Conservation (phyloP, 129 eudicot species). For the Erigeron canadensis region DNA sequence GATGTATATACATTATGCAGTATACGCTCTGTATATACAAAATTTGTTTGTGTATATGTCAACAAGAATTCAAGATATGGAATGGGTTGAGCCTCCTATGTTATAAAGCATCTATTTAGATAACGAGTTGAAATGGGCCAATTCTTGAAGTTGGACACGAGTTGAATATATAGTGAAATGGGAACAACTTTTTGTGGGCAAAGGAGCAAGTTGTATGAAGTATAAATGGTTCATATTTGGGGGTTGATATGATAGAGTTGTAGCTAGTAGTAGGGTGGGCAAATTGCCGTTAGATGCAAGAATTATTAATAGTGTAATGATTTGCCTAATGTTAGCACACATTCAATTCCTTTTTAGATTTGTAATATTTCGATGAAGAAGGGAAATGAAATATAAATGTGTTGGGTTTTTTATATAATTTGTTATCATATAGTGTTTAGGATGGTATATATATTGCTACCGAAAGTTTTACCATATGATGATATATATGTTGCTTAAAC, state of each 20-base stretch:
- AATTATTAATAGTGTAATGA: constrained; percentile 30
- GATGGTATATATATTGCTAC: too few relatives aligned
- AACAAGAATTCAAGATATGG: not conserved
- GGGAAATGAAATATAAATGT: constrained; percentile 29
- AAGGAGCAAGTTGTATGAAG: constrained; percentile 7
- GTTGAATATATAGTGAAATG: constrained; percentile 28
- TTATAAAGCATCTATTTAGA: not conserved
- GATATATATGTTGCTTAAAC: too few relatives aligned
- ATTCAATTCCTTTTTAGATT: constrained; percentile 22
- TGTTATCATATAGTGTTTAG: too few relatives aligned
- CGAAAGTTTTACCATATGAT: too few relatives aligned
- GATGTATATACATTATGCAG: not conserved
- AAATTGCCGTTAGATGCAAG: constrained; percentile 29
- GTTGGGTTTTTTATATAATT: constrained; percentile 12
- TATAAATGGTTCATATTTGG: constrained; percentile 1
- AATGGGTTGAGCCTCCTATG: not conserved
- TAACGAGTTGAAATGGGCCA: constrained; percentile 25
- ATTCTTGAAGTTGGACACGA: constrained; percentile 13
- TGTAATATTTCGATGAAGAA: constrained; percentile 31
- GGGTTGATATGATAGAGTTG: constrained; percentile 19
- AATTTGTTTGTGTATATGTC: too few relatives aligned
- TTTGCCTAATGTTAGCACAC: constrained; percentile 33
- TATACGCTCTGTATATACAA: too few relatives aligned
- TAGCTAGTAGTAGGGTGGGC: constrained; percentile 25
- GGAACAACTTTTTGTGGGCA: constrained; percentile 20